These are phyloP conservation scores for Tinospora cordifolia DNA, from an alignment of 164 flowering plant genomes.

Conservation along the genomic window DNA sequence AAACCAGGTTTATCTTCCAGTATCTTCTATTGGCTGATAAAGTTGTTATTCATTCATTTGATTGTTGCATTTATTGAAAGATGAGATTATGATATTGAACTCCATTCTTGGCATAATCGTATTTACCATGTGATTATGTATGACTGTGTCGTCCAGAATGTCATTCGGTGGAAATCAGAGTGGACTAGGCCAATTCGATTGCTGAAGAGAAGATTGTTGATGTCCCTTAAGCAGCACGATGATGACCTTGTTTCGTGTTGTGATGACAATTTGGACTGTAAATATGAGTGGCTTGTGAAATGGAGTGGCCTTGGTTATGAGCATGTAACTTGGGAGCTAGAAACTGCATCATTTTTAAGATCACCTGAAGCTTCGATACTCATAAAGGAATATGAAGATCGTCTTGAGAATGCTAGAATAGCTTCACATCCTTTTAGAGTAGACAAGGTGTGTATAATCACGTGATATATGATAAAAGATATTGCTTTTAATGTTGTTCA, in stretches of 20 bases:
- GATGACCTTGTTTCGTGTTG: conserved; percentile 9
- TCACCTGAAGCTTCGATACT: conserved; percentile 40
- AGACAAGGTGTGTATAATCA: conserved; percentile 32
- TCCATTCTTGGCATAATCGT: not conserved
- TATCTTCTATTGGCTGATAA: not conserved
- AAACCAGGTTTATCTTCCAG: conserved; percentile 26
- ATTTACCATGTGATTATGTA: conserved; percentile 4
- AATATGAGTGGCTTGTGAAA: conserved; percentile 77
- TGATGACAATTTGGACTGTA: conserved; percentile 15
- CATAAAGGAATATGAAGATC: conserved; percentile 43
- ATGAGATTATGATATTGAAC: not conserved
- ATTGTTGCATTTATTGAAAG: not conserved
- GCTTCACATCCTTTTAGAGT: conserved; percentile 17
- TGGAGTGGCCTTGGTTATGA: conserved; percentile 75
- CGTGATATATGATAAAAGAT: not conserved
- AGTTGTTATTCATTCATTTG: not conserved
- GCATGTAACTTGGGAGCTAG: conserved; percentile 72
- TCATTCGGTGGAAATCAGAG: conserved; percentile 37
- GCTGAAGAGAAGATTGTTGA: conserved; percentile 40
- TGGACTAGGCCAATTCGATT: conserved; percentile 67
- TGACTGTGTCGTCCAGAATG: conserved; percentile 21
- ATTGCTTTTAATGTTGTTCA: not conserved
- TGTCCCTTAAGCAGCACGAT: conserved; percentile 18
- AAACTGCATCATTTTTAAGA: conserved; percentile 37
- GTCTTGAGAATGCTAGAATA: conserved; percentile 31